Conservation (phyloP, 371 early-diverging fungal species). For the Conidiobolus incongruus region DNA sequence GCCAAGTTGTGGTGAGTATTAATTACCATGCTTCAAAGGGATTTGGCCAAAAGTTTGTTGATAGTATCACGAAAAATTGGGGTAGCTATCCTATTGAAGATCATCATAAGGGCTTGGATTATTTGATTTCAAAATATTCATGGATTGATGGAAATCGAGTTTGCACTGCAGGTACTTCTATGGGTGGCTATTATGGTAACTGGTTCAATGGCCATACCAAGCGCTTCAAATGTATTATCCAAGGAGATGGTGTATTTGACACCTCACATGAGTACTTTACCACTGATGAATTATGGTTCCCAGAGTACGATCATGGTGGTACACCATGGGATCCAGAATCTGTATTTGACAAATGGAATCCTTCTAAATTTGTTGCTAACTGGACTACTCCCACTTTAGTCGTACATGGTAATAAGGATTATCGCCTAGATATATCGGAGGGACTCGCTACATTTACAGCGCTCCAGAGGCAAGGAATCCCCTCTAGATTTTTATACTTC, state of each 20-base stretch:
- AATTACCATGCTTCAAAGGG: too few species aligned
- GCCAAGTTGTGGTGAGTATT: slow-evolving; percentile 48
- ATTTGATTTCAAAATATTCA: too few species aligned
- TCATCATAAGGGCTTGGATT: too few species aligned
- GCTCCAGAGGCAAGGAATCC: slow-evolving; percentile 42
- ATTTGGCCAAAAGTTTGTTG: too few species aligned
- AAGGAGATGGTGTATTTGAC: slow-evolving; percentile 63
- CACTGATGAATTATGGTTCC: slow-evolving; percentile 63
- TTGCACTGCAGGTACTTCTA: too few species aligned
- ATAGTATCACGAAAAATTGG: too few species aligned
- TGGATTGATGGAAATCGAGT: too few species aligned
- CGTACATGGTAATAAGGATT: slow-evolving; percentile 42
- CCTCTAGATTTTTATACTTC: slow-evolving; percentile 51
- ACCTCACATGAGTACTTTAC: slow-evolving; percentile 32
- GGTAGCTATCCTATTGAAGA: too few species aligned
- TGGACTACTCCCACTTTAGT: slow-evolving; percentile 67
- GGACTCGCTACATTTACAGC: slow-evolving; percentile 57
- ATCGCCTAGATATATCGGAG: slow-evolving; percentile 38
- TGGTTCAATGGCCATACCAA: too few species aligned
- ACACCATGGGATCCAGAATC: slow-evolving; percentile 24
- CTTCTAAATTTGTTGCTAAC: slow-evolving; percentile 38
- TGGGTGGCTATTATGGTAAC: too few species aligned
- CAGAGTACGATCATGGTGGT: slow-evolving; percentile 46
- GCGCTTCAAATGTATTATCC: slow-evolving; percentile 48
- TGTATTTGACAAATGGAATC: slow-evolving; percentile 37